Evolutionary conservation across 352 stramenopile species (phyloP).

Genomic region (Pythium brachiatum): DNA sequence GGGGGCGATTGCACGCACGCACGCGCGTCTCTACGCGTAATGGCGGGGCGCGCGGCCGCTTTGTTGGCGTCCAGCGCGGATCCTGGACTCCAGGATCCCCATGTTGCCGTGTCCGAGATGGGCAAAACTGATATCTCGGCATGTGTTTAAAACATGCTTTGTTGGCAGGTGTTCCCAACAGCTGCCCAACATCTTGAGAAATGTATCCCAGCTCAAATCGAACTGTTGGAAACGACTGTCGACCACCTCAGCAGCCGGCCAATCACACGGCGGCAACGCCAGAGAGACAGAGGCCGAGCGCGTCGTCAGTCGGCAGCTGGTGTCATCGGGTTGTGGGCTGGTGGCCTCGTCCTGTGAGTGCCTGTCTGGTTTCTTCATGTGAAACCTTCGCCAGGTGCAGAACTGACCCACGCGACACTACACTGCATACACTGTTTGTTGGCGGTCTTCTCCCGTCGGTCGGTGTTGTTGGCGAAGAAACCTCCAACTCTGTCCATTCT

Average conservation of each 20-base stretch:
- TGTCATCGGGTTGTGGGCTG: slow-evolving; percentile 20
- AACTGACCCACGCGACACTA: neutral
- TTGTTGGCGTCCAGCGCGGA: neutral
- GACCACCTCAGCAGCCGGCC: neutral
- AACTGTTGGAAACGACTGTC: neutral
- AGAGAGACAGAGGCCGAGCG: slow-evolving; percentile 1
- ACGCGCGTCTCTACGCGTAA: neutral
- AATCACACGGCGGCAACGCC: neutral
- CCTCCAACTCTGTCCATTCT: no score
- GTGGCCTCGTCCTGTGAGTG: slow-evolving; percentile 1
- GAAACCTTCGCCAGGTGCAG: slow-evolving; percentile 3
- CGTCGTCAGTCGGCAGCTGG: slow-evolving; percentile 14
- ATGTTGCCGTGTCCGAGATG: neutral
- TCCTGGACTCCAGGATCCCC: no score
- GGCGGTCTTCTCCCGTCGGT: neutral
- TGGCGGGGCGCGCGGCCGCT: neutral
- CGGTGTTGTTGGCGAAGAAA: neutral
- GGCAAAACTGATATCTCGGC: neutral
- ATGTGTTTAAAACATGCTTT: neutral
- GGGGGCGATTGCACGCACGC: no score
- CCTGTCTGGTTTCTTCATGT: slow-evolving; percentile 9
- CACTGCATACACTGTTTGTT: no score
- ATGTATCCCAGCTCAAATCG: neutral
- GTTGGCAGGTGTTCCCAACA: neutral
- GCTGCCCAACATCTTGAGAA: neutral